These are phyloP conservation scores for Coemansia asiatica DNA, from an alignment of 192 early-diverging fungal species.

Conservation along the genomic window DNA sequence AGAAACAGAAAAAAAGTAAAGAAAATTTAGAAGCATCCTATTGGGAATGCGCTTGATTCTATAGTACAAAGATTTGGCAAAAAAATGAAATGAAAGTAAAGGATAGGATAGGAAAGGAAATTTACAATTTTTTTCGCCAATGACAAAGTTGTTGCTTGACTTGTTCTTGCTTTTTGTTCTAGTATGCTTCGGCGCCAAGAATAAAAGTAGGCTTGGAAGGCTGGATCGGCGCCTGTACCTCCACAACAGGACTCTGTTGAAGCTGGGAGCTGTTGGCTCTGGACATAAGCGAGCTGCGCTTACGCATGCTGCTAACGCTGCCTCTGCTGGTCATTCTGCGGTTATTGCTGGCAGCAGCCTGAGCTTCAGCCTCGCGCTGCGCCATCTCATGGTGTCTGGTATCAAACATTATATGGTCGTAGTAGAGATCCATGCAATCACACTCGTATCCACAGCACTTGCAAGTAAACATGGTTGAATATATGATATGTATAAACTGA, in stretches of 20 bases:
- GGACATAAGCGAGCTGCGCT: slow-evolving; percentile 26
- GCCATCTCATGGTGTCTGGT: slow-evolving; percentile 39
- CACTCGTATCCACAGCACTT: slow-evolving; percentile 51
- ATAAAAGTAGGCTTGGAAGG: slow-evolving; percentile 21
- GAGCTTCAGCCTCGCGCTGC: slow-evolving; percentile 17
- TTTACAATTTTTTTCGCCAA: neutral
- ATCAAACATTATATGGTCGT: slow-evolving; percentile 57
- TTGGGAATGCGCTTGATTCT: too few relatives aligned
- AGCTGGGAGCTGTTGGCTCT: slow-evolving; percentile 16
- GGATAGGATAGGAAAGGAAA: neutral
- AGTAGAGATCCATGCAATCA: slow-evolving; percentile 54
- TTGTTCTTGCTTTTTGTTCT: neutral
- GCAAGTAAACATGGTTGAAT: slow-evolving; percentile 41
- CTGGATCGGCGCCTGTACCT: neutral
- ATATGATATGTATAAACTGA: neutral
- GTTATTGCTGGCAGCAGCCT: slow-evolving; percentile 6
- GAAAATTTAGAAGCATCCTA: too few relatives aligned
- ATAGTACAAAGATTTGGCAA: neutral
- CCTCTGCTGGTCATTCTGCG: slow-evolving; percentile 15
- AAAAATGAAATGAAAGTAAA: neutral
- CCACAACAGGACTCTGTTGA: neutral
- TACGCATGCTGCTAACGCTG: slow-evolving; percentile 6
- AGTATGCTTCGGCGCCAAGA: slow-evolving; percentile 14
- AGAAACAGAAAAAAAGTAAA: slow-evolving; percentile 14
- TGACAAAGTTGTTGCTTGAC: neutral